phyloP scores from a whole-genome alignment of 164 flowering plant species.

The Tinospora cordifolia region DNA sequence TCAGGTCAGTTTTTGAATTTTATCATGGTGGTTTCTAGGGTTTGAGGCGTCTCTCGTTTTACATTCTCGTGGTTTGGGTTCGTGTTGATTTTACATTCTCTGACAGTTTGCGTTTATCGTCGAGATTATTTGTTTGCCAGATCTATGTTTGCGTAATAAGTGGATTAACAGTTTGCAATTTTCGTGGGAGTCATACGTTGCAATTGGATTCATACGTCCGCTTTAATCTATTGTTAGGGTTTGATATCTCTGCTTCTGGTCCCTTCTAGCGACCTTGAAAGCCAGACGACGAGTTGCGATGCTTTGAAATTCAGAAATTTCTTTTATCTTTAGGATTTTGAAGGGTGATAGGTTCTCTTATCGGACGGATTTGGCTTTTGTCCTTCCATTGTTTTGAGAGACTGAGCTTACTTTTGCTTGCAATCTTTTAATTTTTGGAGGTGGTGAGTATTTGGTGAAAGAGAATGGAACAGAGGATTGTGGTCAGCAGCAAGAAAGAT shows the following conservation, averaged over 20 bases:
- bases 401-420: neutral
- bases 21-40: too few species aligned
- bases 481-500: constrained; percentile 9
- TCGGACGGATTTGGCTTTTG: neutral
- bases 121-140: neutral
- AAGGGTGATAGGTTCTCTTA: neutral
- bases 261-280: too few species aligned
- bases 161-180: neutral
- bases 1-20: too few species aligned
- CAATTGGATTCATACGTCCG: neutral
- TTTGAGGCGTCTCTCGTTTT: too few species aligned
- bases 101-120: neutral
- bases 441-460: constrained; percentile 7
- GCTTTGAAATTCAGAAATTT: neutral
- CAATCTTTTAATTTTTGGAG: constrained; percentile 3
- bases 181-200: neutral
- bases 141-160: neutral
- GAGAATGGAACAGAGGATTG: neutral
- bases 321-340: too few species aligned
- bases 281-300: too few species aligned
- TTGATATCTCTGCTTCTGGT: neutral
- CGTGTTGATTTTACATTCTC: too few species aligned
- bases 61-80: too few species aligned
- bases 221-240: neutral
- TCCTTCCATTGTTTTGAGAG: neutral